phyloP scores from a whole-genome alignment of 2,329 filamentous ascomycete species.

The Dichotomopilus funicola region DNA sequence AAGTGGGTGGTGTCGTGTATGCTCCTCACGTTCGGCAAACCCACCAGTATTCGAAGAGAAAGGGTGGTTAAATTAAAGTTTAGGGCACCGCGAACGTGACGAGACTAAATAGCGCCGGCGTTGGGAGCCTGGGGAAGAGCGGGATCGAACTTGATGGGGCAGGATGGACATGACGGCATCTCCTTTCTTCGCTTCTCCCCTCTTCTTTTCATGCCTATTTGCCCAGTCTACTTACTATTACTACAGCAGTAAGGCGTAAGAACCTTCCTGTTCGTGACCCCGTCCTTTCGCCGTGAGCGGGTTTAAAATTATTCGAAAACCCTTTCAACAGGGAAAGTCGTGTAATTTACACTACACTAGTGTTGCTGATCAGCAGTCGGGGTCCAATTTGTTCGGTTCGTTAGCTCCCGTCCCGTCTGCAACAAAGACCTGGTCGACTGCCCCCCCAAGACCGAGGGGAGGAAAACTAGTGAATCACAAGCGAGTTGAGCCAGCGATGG shows the following conservation, averaged over 20 bases:
- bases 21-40: too few relatives aligned
- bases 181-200: background rate
- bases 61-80: slow-evolving; percentile 21
- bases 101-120: slow-evolving; percentile 16
- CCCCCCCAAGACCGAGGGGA: too few relatives aligned
- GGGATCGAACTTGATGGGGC: slow-evolving; percentile 13
- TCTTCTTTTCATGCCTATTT: too few relatives aligned
- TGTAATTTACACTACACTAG: background rate
- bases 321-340: too few relatives aligned
- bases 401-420: slow-evolving; percentile 3
- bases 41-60: background rate
- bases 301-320: too few relatives aligned
- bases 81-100: slow-evolving; percentile 14
- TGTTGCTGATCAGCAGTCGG: background rate
- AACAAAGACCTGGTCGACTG: background rate
- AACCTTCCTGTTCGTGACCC: too few relatives aligned
- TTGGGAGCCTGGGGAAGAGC: slow-evolving; percentile 17
- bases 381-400: background rate
- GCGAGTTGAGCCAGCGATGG: background rate
- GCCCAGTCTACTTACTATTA: too few relatives aligned
- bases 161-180: slow-evolving; percentile 6
- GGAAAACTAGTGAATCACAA: background rate
- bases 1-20: too few relatives aligned
- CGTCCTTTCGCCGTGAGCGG: too few relatives aligned
- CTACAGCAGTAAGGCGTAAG: too few relatives aligned